These are phyloP conservation scores for Mollisia scopiformis DNA, from an alignment of 2,329 filamentous ascomycete species.

Conservation along the genomic window DNA sequence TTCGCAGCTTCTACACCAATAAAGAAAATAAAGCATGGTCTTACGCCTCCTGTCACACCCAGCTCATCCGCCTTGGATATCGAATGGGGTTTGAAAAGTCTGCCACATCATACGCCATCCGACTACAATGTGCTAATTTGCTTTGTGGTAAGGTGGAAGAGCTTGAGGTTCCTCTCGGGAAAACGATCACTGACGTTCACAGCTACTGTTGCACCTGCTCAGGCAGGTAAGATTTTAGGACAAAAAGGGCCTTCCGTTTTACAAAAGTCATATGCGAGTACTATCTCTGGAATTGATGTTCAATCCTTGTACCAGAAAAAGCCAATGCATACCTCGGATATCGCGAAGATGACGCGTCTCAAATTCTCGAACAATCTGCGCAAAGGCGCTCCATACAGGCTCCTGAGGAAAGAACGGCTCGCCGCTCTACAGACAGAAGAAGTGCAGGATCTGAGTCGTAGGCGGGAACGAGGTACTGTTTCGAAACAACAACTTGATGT, in stretches of 20 bases:
- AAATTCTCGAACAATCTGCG: background rate
- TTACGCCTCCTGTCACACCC: background rate
- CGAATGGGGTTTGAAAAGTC: background rate
- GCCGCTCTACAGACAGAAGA: background rate
- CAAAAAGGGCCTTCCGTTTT: background rate
- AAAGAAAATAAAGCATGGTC: background rate
- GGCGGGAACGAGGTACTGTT: too few relatives aligned
- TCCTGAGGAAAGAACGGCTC: background rate
- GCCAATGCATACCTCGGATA: background rate
- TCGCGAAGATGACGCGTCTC: background rate
- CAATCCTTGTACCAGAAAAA: background rate
- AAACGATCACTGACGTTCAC: background rate
- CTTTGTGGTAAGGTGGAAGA: background rate
- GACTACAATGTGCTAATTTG: background rate
- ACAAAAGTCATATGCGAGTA: background rate
- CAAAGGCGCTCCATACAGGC: background rate
- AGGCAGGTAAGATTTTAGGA: background rate
- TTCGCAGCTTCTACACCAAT: background rate
- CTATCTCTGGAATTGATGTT: background rate
- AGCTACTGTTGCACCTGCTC: background rate
- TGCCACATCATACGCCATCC: background rate
- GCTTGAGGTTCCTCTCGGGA: too few relatives aligned
- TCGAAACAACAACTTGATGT: background rate
- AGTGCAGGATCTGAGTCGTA: background rate
- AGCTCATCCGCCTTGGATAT: background rate